phyloP scores from a whole-genome alignment of 2,329 filamentous ascomycete species.

The Beauveria bassiana region DNA sequence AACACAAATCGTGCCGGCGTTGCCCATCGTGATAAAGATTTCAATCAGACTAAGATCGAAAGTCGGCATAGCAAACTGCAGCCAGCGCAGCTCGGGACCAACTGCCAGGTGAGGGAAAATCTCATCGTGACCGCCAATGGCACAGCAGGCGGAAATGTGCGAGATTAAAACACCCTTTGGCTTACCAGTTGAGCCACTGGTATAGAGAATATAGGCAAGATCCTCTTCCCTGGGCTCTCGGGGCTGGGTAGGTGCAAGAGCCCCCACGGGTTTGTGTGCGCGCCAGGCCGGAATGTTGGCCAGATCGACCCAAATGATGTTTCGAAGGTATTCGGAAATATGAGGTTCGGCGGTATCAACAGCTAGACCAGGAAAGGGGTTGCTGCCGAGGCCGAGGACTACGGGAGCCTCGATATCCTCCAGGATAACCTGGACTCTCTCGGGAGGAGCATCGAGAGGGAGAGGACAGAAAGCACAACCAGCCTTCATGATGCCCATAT shows the following conservation, averaged over 20 bases:
- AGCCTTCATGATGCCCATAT: constrained; percentile 15
- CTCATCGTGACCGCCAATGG: constrained; percentile 8
- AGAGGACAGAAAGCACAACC: constrained; percentile 8
- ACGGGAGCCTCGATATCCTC: constrained; percentile 9
- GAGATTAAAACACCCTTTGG: constrained; percentile 63
- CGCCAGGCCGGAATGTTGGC: constrained; percentile 9
- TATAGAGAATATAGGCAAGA: constrained; percentile 33
- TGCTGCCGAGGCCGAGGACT: constrained; percentile 15
- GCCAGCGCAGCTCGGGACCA: constrained; percentile 8
- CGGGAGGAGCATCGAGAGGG: constrained; percentile 9
- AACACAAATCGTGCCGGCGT: constrained; percentile 11
- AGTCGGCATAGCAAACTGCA: constrained; percentile 11
- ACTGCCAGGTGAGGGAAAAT: not conserved
- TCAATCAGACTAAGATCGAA: constrained; percentile 11
- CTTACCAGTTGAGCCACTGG: constrained; percentile 40
- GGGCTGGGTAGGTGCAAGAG: not conserved
- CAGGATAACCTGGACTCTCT: constrained; percentile 8
- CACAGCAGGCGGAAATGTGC: constrained; percentile 40
- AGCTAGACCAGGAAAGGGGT: constrained; percentile 19
- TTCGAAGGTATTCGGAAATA: constrained; percentile 5
- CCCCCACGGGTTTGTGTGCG: not conserved
- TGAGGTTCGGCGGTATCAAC: constrained; percentile 15
- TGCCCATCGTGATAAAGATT: constrained; percentile 10
- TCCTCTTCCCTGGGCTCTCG: constrained; percentile 19
- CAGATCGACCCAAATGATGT: constrained; percentile 10